Base-by-base conservation (phyloP, 2,329 filamentous ascomycete genomes). In the Fusarium subglutinans region DNA sequence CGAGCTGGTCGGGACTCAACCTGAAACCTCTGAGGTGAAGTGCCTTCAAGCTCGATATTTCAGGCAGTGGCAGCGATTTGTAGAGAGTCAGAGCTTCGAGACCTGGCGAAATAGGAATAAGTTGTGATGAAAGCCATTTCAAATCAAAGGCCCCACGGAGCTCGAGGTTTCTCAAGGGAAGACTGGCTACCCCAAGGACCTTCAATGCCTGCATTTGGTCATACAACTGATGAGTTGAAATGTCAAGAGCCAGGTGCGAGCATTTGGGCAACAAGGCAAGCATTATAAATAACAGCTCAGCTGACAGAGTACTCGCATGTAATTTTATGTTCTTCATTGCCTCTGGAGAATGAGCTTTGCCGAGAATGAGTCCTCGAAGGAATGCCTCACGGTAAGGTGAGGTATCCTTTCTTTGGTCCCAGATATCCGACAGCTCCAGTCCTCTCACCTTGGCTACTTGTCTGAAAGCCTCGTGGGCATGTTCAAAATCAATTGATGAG, bases 41-140 rank as follows among this genome's bases (percentile, higher is more conserved):
- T 17, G 37, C 41, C 33, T 58, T 72, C 24, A 72, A 5, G 30
- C 50, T 58, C n/a, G 67, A 35, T 37, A 74, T 51, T 20, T n/a
- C 26, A 8, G 56, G 54, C 35, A 63, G 20, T 14, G 17, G 17
- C 1, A 35, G 33, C 24, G 41, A 15, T 26, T 37, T n/a, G 7
- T 37, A 37, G 6, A 64, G 20, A 20, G 56, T 64, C 17, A 72
- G 38, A 11, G 51, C 66, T 22, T 74, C 51, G 20, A 76, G 64
- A n/a, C 35, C 55, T 8, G 22, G 30, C 5, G 66, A 51, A 5
- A 66, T 10, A 6, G 18, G 35, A 24, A 58, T 40, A 15, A 72
- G 40, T 43, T 68, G 63, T 11, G 35, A 24, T 24, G 63, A 51
- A 24, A 51, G 26, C 37, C 20, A 24, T 30, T 17, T 13, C 18